A percentile compares a stretch with the other conserved stretches of the same genome.
Conservation (phyloP, 2,329 filamentous ascomycete genomes). For the Bisporella sp. region DNA sequence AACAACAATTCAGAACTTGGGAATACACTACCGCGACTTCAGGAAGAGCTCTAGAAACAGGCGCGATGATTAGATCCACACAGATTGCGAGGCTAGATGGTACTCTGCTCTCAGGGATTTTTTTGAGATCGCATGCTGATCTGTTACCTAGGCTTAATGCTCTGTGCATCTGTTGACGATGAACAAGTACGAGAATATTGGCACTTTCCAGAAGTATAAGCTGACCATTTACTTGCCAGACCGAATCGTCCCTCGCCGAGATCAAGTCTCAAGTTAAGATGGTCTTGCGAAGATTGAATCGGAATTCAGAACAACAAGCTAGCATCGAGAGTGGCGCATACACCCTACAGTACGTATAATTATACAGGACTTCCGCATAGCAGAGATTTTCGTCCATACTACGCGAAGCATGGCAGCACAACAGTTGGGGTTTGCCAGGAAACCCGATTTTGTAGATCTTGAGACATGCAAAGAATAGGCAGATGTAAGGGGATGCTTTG, state of each 20-base stretch:
- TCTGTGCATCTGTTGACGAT: slow-evolving; percentile 92
- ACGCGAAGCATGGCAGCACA: no score
- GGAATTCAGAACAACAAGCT: slow-evolving; percentile 84
- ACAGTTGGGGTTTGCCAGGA: no score
- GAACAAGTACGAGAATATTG: slow-evolving; percentile 51
- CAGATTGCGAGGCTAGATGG: slow-evolving; percentile 93
- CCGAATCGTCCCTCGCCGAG: slow-evolving; percentile 71
- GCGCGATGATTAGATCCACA: slow-evolving; percentile 69
- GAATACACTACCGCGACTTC: not conserved
- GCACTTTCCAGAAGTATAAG: not conserved
- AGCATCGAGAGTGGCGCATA: slow-evolving; percentile 81
- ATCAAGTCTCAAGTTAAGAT: slow-evolving; percentile 89
- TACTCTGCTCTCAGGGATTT: slow-evolving; percentile 30
- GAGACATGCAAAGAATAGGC: no score
- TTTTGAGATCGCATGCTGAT: not conserved
- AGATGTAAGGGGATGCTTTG: no score
- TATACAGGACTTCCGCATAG: no score
- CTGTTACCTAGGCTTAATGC: slow-evolving; percentile 66
- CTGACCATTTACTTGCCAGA: slow-evolving; percentile 30
- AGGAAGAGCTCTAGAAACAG: slow-evolving; percentile 1
- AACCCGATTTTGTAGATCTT: no score
- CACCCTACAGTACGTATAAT: slow-evolving; percentile 68
- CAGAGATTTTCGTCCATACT: no score
- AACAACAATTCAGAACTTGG: not conserved
- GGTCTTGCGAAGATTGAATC: slow-evolving; percentile 79